Evolutionary conservation across 106 monocot species (phyloP).

Genomic region (Chionographis japonica): DNA sequence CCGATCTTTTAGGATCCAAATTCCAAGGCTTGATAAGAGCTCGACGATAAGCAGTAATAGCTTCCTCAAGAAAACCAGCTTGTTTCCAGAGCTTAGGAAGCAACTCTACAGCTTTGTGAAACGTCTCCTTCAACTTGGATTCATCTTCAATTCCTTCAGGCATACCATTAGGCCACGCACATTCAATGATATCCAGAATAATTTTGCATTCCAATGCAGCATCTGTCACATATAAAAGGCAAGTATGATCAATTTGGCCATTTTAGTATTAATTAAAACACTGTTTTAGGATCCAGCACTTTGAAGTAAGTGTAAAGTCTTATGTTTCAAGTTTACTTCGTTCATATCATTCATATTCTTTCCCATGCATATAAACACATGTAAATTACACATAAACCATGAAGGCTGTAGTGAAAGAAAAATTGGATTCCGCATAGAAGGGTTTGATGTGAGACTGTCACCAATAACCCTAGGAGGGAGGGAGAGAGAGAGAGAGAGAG

Average conservation of each 20-base stretch:
- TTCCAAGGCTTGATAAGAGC: constrained; percentile 75
- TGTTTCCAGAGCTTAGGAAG: constrained; percentile 65
- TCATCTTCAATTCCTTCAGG: constrained; percentile 33
- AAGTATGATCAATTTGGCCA: not conserved
- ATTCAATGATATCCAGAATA: constrained; percentile 79
- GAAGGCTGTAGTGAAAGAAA: no score
- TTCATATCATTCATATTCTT: no score
- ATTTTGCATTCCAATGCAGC: constrained; percentile 76
- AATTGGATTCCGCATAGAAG: no score
- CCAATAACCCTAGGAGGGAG: no score
- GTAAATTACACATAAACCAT: no score
- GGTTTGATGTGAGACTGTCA: no score
- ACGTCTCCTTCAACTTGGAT: constrained; percentile 60
- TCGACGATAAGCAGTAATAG: constrained; percentile 55
- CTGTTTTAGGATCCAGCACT: no score
- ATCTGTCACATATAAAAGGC: constrained; percentile 33
- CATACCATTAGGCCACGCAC: constrained; percentile 66
- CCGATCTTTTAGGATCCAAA: constrained; percentile 41
- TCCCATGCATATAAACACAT: no score
- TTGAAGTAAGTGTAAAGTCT: no score
- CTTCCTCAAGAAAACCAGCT: constrained; percentile 63
- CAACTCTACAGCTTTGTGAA: constrained; percentile 65
- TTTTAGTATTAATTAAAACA: no score
- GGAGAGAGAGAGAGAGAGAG: no score
- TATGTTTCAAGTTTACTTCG: no score